These are phyloP conservation scores for Aphanomyces astaci DNA, from an alignment of 352 stramenopile genomes.

Conservation along the genomic window DNA sequence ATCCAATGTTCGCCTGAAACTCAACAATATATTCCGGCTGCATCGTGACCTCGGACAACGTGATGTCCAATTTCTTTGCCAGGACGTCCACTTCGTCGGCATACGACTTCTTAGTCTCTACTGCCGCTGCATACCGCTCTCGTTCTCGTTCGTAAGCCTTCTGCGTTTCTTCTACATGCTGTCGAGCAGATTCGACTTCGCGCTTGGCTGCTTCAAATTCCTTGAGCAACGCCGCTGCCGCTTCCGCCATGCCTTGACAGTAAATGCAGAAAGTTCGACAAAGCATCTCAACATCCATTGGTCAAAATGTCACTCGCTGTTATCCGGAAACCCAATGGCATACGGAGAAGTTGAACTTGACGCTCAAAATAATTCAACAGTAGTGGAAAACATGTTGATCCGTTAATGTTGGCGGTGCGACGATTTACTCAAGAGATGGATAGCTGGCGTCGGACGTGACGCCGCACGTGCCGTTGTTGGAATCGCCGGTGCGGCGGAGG, in stretches of 20 bases:
- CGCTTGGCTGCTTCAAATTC: slow-evolving; percentile 15
- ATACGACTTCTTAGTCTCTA: slow-evolving; percentile 21
- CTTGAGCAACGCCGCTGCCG: slow-evolving; percentile 4
- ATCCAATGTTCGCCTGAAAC: slow-evolving; percentile 75
- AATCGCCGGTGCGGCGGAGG: not conserved
- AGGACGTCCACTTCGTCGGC: slow-evolving; percentile 35
- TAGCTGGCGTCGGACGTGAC: not conserved
- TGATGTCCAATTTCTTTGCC: slow-evolving; percentile 23
- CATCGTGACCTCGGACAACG: slow-evolving; percentile 27
- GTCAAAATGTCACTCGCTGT: not conserved
- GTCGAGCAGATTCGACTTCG: not conserved
- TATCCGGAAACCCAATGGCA: not conserved
- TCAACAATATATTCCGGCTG: slow-evolving; percentile 40
- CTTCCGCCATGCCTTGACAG: not conserved
- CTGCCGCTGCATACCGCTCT: slow-evolving; percentile 31
- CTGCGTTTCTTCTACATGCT: not conserved
- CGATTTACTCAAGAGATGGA: not conserved
- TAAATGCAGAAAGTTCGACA: not conserved
- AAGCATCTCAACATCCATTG: not conserved
- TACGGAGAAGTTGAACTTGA: no score
- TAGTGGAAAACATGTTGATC: not conserved
- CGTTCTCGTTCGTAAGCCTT: slow-evolving; percentile 26
- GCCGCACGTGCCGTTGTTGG: slow-evolving; percentile 10
- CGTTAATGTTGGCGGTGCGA: not conserved
- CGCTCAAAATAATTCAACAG: not conserved